These are phyloP conservation scores for Eucommia ulmoides DNA, from an alignment of 257 asterid genomes.

Conservation along the genomic window DNA sequence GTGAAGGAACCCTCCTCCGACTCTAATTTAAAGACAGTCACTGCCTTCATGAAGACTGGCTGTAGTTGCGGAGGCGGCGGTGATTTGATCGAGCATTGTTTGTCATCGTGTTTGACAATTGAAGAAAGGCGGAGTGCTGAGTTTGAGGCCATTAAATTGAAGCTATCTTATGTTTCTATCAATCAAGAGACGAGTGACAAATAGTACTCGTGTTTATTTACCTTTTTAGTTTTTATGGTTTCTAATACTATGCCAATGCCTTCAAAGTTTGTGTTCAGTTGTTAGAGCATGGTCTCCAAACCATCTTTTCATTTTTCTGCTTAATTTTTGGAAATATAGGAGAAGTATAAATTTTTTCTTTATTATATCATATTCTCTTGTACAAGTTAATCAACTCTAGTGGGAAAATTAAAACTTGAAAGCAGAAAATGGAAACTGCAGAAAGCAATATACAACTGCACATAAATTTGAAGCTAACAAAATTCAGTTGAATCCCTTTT, in stretches of 20 bases:
- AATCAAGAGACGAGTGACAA: constrained; percentile 2
- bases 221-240: not conserved
- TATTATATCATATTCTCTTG: too few species aligned
- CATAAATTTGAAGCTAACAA: too few species aligned
- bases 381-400: too few species aligned
- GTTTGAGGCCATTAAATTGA: constrained; percentile 40
- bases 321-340: not conserved
- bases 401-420: too few species aligned
- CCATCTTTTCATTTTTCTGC: not conserved
- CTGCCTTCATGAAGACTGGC: constrained; percentile 16
- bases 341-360: too few species aligned
- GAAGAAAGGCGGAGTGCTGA: constrained; percentile 51
- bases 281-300: not conserved
- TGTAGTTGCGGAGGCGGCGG: constrained; percentile 12
- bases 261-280: too few species aligned
- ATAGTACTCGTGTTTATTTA: not conserved
- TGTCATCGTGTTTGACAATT: constrained; percentile 48
- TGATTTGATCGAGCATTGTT: constrained; percentile 52
- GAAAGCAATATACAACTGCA: too few species aligned
- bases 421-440: too few species aligned
- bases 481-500: too few species aligned
- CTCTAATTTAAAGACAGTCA: constrained; percentile 35
- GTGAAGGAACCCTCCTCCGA: constrained; percentile 51
- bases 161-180: constrained; percentile 26
- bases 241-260: too few species aligned